phyloP scores from a whole-genome alignment of 139 green algal species.

The Chlamydomonas urium region DNA sequence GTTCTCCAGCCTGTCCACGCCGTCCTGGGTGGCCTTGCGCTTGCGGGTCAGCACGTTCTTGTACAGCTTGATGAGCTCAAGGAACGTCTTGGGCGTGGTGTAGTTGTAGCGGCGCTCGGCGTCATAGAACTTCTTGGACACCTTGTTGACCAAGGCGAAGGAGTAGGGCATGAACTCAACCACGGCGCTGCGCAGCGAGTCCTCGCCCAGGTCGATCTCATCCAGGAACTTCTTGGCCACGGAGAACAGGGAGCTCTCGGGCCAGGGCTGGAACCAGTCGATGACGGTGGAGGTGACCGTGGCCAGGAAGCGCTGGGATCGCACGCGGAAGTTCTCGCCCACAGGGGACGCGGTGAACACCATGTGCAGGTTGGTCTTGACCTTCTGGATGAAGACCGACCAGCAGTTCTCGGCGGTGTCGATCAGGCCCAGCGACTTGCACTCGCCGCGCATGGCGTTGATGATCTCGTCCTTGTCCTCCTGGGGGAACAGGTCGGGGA shows the following conservation, averaged over 20 bases:
- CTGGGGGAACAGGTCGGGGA: constrained; percentile 79
- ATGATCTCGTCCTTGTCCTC: constrained; percentile 90
- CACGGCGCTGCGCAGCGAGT: constrained; percentile 59
- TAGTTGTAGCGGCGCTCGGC: constrained; percentile 76
- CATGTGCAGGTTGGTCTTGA: constrained; percentile 79
- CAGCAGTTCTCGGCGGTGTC: constrained; percentile 85
- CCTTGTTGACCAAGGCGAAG: constrained; percentile 74
- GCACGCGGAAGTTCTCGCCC: constrained; percentile 81
- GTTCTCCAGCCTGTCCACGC: constrained; percentile 70
- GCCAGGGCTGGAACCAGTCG: constrained; percentile 87
- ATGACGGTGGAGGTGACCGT: constrained; percentile 86
- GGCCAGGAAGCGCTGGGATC: constrained; percentile 80
- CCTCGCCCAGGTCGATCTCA: constrained; percentile 60
- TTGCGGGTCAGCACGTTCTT: constrained; percentile 70
- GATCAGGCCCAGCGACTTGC: constrained; percentile 70
- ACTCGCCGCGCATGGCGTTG: constrained; percentile 75
- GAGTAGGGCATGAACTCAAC: constrained; percentile 86
- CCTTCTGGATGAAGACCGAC: constrained; percentile 74
- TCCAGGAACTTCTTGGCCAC: constrained; percentile 83
- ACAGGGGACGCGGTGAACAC: constrained; percentile 82
- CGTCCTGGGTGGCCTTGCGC: constrained; percentile 51
- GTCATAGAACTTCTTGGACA: constrained; percentile 59
- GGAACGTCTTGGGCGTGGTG: constrained; percentile 87
- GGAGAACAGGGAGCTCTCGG: constrained; percentile 70
- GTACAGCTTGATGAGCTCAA: constrained; percentile 91